Evolutionary conservation across 1,284 basidiomycete species (phyloP).

Genomic region (Cryptococcus neoformans): DNA sequence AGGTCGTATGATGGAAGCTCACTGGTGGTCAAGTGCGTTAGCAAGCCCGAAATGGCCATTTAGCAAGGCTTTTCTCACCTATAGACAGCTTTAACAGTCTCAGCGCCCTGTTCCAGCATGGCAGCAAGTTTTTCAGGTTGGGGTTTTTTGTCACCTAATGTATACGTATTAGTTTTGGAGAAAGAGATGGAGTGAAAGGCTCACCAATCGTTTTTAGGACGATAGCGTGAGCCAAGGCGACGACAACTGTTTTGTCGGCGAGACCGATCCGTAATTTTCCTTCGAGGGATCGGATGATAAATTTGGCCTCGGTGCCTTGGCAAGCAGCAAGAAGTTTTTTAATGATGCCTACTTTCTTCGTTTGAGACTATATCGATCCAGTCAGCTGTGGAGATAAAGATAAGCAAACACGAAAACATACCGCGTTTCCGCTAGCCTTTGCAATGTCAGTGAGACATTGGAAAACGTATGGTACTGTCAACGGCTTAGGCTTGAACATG

Average conservation of each 20-base stretch:
- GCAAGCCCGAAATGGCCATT: background rate
- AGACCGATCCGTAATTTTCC: conserved; percentile 97
- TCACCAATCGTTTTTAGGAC: conserved; percentile 72
- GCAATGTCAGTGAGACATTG: conserved; percentile 82
- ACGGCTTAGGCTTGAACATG: conserved; percentile 87
- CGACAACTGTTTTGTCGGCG: conserved; percentile 88
- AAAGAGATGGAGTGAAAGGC: conserved; percentile 14
- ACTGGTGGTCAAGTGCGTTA: conserved; percentile 50
- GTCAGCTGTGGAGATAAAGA: background rate
- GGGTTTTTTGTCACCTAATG: conserved; percentile 60
- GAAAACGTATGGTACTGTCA: conserved; percentile 88
- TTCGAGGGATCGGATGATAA: conserved; percentile 91
- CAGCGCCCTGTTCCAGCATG: conserved; percentile 74
- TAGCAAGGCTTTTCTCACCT: conserved; percentile 56
- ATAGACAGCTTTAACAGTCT: conserved; percentile 84
- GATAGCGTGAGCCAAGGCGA: conserved; percentile 80
- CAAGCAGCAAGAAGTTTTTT: conserved; percentile 92
- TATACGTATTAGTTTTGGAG: background rate
- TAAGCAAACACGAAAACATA: conserved; percentile 40
- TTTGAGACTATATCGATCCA: conserved; percentile 64
- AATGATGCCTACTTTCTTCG: conserved; percentile 92
- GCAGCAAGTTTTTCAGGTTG: conserved; percentile 68
- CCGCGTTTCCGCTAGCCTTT: conserved; percentile 73
- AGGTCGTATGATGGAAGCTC: conserved; percentile 92
- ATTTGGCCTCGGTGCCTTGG: conserved; percentile 81